Evolutionary conservation across 2,329 filamentous ascomycete genomes (phyloP).

Genomic region (Fusarium sp.): DNA sequence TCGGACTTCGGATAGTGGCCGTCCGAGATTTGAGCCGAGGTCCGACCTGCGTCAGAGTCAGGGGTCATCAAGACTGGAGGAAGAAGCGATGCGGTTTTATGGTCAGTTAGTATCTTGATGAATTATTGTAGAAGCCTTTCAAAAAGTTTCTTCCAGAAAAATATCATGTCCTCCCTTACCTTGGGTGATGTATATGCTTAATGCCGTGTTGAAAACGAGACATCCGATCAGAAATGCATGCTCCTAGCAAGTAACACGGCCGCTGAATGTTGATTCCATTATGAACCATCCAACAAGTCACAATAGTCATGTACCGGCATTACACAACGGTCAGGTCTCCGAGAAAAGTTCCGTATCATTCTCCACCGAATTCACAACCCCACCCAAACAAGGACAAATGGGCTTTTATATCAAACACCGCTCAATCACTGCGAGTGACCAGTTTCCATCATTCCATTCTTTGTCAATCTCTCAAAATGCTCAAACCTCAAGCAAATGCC

Average conservation of each 20-base stretch:
- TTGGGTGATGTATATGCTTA: background rate
- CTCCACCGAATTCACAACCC: background rate
- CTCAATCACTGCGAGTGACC: slow-evolving; percentile 1
- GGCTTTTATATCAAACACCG: background rate
- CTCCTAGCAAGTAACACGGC: no score
- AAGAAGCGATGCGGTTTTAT: background rate
- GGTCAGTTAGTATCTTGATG: background rate
- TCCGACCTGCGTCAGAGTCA: background rate
- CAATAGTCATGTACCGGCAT: background rate
- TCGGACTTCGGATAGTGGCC: background rate
- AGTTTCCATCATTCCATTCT: background rate
- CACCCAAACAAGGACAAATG: background rate
- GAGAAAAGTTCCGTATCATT: background rate
- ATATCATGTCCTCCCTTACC: background rate
- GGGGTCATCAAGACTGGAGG: background rate
- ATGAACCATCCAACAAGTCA: background rate
- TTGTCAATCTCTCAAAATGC: slow-evolving; percentile 10
- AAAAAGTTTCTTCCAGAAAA: background rate
- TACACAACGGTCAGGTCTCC: background rate
- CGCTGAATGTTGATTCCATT: no score
- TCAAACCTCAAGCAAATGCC: slow-evolving; percentile 19
- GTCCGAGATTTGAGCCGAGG: background rate
- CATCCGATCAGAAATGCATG: no score
- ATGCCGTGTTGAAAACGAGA: background rate
- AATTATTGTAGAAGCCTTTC: background rate